Evolutionary conservation across 1,139 yeast species (phyloP), one percentile per base, ranked within the genome.

Genomic region (Nakaseomyces sp.): DNA sequence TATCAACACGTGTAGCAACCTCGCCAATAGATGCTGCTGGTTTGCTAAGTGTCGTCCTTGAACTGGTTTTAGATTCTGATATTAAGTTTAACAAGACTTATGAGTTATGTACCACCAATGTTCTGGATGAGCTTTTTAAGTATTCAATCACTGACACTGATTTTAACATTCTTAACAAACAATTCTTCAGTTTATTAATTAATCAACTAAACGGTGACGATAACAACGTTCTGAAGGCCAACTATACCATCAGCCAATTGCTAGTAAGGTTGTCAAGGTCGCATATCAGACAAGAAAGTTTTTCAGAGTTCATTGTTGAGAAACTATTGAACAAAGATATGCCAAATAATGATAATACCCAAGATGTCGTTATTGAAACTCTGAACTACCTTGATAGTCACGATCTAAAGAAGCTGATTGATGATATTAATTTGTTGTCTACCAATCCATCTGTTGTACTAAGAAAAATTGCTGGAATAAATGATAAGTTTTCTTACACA

Each of bases 21-120:
- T 55, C 69, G 18, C 72, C 78, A 4, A 51, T 73, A 40, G 85
- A 79, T 53, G 63, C 72, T 19, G 66, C 73, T 24, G 76, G 72
- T 2, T 55, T 74, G 1, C 45, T 76, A 1, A 58, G 60, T 38
- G 67, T 77, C 49, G 46, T 76, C 5, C 51, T 56, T 12, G 51
- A 60, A 2, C 45, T 71, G 5, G 44, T 68, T 2, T 35, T 52
- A 0, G 67, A 64, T 36, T 46, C 52, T 0, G 29, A 46, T 0
- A 42, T 55, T 9, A 26, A 32, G 10, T 44, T 33, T 35, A 45
- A 53, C 37, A 39, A 29, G 4, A 36, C 16, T 5, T 58, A 55
- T 29, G 50, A 46, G 39, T 37, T 29, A 4, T 40, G 37, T 9
- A 32, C 43, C 8, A 37, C 45, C 4, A 31, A 37, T 10, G 30